Conservation (phyloP, 176 grass and related monocot genomes). For the sorghum (Sorghum bicolor) region Sorghum_bicolor_NCBIv3 NC_012874.2:68224001-68224500, state of each 20-base stretch:
- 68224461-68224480: background rate
- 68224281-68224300: slow-evolving; percentile 48
- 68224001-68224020: background rate
- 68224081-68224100: background rate
- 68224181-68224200: slow-evolving; percentile 34
- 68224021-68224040: background rate
- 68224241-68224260: slow-evolving; percentile 66
- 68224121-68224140: background rate
- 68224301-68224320: slow-evolving; percentile 46
- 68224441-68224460: background rate
- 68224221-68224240: slow-evolving; percentile 59
- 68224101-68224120: background rate
- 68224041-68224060: slow-evolving; percentile 8
- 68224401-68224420: slow-evolving; percentile 22
- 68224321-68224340: slow-evolving; percentile 59
- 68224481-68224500: background rate
- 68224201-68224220: slow-evolving; percentile 46
- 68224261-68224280: slow-evolving; percentile 59
- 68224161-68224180: background rate
- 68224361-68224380: slow-evolving; percentile 54
- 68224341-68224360: slow-evolving; percentile 67
- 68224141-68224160: background rate
- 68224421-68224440: background rate
- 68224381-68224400: slow-evolving; percentile 71
- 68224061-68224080: background rate